Conservation (phyloP, 345 rosid species). For the Ceriops tagal region DNA sequence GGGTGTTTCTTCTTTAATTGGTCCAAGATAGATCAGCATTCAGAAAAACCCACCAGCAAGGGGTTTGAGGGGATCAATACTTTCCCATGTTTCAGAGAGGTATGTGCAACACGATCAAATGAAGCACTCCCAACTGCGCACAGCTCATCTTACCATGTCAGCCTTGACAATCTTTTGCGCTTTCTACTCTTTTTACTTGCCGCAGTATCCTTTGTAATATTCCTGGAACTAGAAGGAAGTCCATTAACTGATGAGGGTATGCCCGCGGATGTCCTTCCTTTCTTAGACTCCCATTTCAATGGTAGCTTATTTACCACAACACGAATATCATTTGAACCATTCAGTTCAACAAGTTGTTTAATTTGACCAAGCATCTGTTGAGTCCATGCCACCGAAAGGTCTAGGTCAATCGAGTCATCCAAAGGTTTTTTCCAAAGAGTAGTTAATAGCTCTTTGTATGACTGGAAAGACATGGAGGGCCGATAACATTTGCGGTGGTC, state of each 20-base stretch:
- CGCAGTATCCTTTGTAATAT: constrained; percentile 14
- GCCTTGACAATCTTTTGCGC: constrained; percentile 46
- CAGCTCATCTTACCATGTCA: constrained; percentile 29
- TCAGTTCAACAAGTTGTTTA: constrained; percentile 64
- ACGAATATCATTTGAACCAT: constrained; percentile 49
- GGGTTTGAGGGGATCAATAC: neutral
- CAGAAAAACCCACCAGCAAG: neutral
- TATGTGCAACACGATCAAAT: neutral
- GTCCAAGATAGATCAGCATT: neutral
- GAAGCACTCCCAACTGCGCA: neutral
- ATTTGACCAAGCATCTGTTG: constrained; percentile 74
- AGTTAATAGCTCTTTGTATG: constrained; percentile 49
- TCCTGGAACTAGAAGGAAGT: constrained; percentile 35
- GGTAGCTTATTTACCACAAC: constrained; percentile 60
- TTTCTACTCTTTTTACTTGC: constrained; percentile 37
- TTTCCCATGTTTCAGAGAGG: neutral
- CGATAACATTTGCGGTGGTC: constrained; percentile 38
- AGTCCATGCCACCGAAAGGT: constrained; percentile 73
- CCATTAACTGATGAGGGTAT: constrained; percentile 56
- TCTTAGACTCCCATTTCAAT: constrained; percentile 74
- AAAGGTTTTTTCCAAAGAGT: constrained; percentile 57
- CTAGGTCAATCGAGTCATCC: constrained; percentile 71
- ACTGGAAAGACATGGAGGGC: constrained; percentile 64
- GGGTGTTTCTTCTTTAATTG: neutral
- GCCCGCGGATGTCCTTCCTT: constrained; percentile 67